Percentiles rank a stretch among this genome's conserved stretches.
Conservation (phyloP, 805 yeast species). For the Yamadazyma tumulicola region DNA sequence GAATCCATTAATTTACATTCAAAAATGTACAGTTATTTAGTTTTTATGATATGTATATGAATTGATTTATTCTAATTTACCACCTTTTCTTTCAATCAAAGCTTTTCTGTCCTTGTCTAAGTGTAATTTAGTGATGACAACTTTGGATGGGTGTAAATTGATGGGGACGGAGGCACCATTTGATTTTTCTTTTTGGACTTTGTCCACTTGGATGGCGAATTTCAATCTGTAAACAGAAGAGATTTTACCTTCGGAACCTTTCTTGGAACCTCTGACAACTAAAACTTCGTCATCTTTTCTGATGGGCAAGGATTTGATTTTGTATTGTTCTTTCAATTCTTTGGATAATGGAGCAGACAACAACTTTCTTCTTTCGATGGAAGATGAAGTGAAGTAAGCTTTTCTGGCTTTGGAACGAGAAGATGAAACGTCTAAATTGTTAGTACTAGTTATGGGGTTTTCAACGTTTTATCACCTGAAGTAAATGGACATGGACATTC, state of each 20-base stretch:
- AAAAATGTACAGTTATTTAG: constrained; percentile 11
- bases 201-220: constrained; percentile 94
- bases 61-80: constrained; percentile 75
- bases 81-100: constrained; percentile 96
- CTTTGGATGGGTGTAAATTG: constrained; percentile 98
- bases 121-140: constrained; percentile 97
- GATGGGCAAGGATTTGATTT: constrained; percentile 92
- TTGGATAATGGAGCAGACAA: constrained; percentile 98
- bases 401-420: constrained; percentile 99
- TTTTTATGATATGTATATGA: constrained; percentile 20
- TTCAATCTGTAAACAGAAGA: constrained; percentile 98
- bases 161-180: constrained; percentile 97
- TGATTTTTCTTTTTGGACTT: constrained; percentile 95
- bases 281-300: constrained; percentile 95
- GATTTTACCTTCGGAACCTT: constrained; percentile 99
- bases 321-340: constrained; percentile 97
- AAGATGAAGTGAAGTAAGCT: constrained; percentile 98
- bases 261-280: constrained; percentile 98
- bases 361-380: constrained; percentile 89
- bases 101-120: constrained; percentile 99
- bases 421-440: constrained; percentile 84
- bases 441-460: no score
- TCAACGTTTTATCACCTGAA: no score
- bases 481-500: no score
- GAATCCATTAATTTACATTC: constrained; percentile 10